These are phyloP conservation scores for Lactarius evosmus DNA, from an alignment of 768 basidiomycete species.

Conservation along the genomic window DNA sequence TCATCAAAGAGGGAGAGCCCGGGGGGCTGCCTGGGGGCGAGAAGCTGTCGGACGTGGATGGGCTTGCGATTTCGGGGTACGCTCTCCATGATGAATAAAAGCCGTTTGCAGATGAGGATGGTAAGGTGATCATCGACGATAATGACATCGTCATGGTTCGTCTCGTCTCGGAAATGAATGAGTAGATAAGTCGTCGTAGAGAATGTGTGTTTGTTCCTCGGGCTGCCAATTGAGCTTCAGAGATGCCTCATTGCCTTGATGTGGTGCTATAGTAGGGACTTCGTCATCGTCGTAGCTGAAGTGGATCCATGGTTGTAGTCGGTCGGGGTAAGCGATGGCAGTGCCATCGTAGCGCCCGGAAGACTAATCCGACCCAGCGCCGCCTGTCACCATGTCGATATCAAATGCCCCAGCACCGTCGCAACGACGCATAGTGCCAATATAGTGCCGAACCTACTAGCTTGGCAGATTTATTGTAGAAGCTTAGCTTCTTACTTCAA, in stretches of 20 bases:
- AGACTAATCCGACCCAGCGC: not conserved
- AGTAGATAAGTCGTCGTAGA: not conserved
- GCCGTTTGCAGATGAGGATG: conserved; percentile 6
- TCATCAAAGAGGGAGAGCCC: not conserved
- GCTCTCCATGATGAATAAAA: conserved; percentile 13
- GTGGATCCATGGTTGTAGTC: not conserved
- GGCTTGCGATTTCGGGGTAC: conserved; percentile 3
- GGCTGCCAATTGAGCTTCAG: not conserved
- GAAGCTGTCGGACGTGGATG: not conserved
- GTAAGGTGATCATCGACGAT: conserved; percentile 13
- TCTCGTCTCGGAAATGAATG: not conserved
- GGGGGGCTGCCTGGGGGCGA: conserved; percentile 5
- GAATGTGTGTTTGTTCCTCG: not conserved
- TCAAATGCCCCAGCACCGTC: not conserved
- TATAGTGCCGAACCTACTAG: too few species aligned
- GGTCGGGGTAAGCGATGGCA: not conserved
- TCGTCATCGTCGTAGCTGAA: not conserved
- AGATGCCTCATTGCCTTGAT: not conserved
- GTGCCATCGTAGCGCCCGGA: not conserved
- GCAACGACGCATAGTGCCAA: not conserved
- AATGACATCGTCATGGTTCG: not conserved
- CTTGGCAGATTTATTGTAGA: not conserved
- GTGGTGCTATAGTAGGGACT: not conserved
- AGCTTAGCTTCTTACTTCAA: too few species aligned
- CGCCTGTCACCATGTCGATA: not conserved